A percentile compares a stretch with the other conserved stretches of the same genome.
These are phyloP conservation scores for Candida pseudofarinosa DNA, from an alignment of 805 yeast species.

Conservation along the genomic window DNA sequence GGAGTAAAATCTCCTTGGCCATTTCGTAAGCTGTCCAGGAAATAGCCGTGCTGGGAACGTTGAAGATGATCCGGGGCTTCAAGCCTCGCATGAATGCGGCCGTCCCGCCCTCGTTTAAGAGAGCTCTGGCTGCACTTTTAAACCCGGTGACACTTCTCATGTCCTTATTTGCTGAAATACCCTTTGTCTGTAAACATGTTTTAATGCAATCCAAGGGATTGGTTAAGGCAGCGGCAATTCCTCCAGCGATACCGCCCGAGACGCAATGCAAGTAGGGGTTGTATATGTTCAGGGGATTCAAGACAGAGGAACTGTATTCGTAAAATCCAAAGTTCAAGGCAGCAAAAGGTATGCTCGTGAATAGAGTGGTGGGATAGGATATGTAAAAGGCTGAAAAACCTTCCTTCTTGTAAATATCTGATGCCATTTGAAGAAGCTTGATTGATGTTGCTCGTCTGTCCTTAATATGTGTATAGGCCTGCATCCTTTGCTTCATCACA, in stretches of 20 bases:
- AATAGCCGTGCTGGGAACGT: slow-evolving; percentile 94
- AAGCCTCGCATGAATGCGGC: slow-evolving; percentile 78
- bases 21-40: slow-evolving; percentile 97
- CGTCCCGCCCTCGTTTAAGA: slow-evolving; percentile 57
- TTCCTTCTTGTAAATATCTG: slow-evolving; percentile 52
- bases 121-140: slow-evolving; percentile 62
- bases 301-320: slow-evolving; percentile 71
- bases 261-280: slow-evolving; percentile 91
- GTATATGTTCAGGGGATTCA: slow-evolving; percentile 75
- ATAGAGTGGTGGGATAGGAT: slow-evolving; percentile 89
- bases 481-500: slow-evolving; percentile 94
- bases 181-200: slow-evolving; percentile 84
- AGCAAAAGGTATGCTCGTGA: slow-evolving; percentile 91
- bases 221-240: slow-evolving; percentile 89
- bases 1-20: slow-evolving; percentile 73
- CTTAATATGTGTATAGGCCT: slow-evolving; percentile 28
- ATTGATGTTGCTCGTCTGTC: slow-evolving; percentile 14
- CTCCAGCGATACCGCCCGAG: slow-evolving; percentile 93
- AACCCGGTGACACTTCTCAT: slow-evolving; percentile 63
- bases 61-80: slow-evolving; percentile 85
- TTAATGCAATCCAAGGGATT: slow-evolving; percentile 93
- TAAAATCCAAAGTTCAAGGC: slow-evolving; percentile 91
- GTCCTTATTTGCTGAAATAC: slow-evolving; percentile 43
- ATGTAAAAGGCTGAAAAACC: slow-evolving; percentile 81
- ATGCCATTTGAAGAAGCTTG: slow-evolving; percentile 35